phyloP scores from a whole-genome alignment of 2,329 filamentous ascomycete species.

The Xylaria sp. region DNA sequence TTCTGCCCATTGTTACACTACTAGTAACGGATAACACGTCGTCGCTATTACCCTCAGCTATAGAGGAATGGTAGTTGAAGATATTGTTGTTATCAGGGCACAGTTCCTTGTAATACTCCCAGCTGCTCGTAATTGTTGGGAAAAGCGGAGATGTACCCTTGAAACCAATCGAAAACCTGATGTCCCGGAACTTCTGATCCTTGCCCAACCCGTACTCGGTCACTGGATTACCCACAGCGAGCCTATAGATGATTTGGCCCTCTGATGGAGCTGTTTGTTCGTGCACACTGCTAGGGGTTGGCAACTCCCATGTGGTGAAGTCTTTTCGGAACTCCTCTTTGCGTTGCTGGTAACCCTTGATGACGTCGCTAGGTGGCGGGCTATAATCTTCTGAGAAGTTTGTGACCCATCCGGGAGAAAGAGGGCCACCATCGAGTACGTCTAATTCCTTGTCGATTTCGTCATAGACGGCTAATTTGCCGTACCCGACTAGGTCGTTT shows the following conservation, averaged over 20 bases:
- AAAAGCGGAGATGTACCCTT: neutral
- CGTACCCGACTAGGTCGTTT: neutral
- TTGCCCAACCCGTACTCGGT: neutral
- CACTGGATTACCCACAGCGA: neutral
- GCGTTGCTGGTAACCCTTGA: neutral
- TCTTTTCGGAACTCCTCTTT: neutral
- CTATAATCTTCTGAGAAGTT: neutral
- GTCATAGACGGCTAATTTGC: neutral
- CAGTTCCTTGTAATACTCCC: neutral
- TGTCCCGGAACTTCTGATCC: neutral
- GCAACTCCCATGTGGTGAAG: neutral
- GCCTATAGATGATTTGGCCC: neutral
- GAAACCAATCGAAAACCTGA: neutral
- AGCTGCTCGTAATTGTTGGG: neutral
- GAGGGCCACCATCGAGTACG: neutral
- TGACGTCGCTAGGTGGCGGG: neutral
- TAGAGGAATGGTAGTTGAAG: neutral
- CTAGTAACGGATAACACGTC: neutral
- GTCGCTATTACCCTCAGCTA: no score
- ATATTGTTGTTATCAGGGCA: neutral
- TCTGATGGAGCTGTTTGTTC: neutral
- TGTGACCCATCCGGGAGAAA: constrained; percentile 5
- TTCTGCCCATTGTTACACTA: neutral
- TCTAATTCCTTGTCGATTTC: constrained; percentile 8
- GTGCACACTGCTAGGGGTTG: neutral